Evolutionary conservation across 2,329 filamentous ascomycete genomes (phyloP).

Genomic region (Cercospora sesami): DNA sequence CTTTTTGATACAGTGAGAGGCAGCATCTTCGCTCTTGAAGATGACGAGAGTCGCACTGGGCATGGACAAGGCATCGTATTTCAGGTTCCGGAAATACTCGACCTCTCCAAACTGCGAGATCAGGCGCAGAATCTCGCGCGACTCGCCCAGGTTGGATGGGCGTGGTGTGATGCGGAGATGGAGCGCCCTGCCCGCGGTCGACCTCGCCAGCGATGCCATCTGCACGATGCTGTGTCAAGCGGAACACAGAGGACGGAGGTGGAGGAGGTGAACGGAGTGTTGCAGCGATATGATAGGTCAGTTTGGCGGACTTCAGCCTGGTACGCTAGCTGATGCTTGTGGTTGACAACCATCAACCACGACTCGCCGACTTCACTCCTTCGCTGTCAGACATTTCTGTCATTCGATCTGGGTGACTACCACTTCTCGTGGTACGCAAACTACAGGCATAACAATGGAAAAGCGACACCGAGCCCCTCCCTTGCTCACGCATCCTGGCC

Average conservation of each 20-base stretch:
- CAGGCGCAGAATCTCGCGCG: slow-evolving; percentile 50
- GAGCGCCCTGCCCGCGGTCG: slow-evolving; percentile 46
- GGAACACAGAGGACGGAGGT: not conserved
- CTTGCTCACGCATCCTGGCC: not conserved
- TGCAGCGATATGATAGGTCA: not conserved
- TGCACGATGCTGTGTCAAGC: not conserved
- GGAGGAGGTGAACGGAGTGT: not conserved
- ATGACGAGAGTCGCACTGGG: slow-evolving; percentile 50
- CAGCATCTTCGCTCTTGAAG: slow-evolving; percentile 45
- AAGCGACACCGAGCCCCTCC: not conserved
- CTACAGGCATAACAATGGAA: not conserved
- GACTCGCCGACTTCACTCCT: not conserved
- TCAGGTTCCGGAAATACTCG: slow-evolving; percentile 49
- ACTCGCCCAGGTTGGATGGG: slow-evolving; percentile 51
- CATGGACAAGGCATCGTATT: slow-evolving; percentile 47
- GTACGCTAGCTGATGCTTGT: not conserved
- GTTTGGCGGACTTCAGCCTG: not conserved
- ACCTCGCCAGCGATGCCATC: slow-evolving; percentile 31
- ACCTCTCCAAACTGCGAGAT: slow-evolving; percentile 53
- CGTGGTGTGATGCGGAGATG: slow-evolving; percentile 51
- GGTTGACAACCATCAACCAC: not conserved
- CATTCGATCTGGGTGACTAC: not conserved
- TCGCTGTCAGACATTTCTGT: not conserved
- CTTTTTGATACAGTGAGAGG: slow-evolving; percentile 45
- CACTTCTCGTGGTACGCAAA: not conserved